Percentiles rank a stretch among this genome's conserved stretches.
Conservation (phyloP, 164 flowering plant genomes). For the Piper betle region DNA sequence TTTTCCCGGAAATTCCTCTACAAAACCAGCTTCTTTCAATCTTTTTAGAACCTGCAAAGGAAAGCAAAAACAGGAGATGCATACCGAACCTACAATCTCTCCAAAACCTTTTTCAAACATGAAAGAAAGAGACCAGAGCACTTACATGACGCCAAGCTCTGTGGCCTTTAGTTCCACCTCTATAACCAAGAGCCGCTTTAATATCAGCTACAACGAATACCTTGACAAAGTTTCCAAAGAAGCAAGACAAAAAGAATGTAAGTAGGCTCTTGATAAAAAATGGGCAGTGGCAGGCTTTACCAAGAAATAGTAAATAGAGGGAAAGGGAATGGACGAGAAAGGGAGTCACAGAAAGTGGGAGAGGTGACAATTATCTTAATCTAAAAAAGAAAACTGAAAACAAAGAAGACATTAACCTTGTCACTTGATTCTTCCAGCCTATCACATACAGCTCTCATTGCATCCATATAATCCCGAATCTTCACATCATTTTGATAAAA, state of each 20-base stretch:
- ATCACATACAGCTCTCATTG: conserved; percentile 61
- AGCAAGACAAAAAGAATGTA: conserved; percentile 1
- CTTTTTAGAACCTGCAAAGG: conserved; percentile 38
- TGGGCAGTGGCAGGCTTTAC: neutral
- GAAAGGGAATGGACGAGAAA: too few relatives aligned
- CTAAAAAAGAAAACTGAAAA: neutral
- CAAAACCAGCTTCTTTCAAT: conserved; percentile 58
- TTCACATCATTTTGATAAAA: conserved; percentile 34
- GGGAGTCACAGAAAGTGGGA: neutral
- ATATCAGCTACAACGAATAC: conserved; percentile 81
- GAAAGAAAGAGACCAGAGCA: neutral
- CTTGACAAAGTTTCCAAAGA: conserved; percentile 20
- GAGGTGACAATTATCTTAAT: too few relatives aligned
- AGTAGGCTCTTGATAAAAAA: neutral
- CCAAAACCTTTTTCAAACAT: neutral
- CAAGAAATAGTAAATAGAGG: too few relatives aligned
- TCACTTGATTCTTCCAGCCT: conserved; percentile 71
- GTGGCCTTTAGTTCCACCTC: conserved; percentile 32
- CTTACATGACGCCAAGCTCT: conserved; percentile 78
- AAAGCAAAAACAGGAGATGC: neutral
- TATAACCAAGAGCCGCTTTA: conserved; percentile 66
- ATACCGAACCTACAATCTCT: neutral
- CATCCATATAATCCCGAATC: conserved; percentile 72
- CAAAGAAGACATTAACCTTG: conserved; percentile 38
- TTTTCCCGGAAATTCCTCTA: conserved; percentile 56